Evolutionary conservation across 2,329 filamentous ascomycete species (phyloP).

Genomic region (Leptographium galeiforme): DNA sequence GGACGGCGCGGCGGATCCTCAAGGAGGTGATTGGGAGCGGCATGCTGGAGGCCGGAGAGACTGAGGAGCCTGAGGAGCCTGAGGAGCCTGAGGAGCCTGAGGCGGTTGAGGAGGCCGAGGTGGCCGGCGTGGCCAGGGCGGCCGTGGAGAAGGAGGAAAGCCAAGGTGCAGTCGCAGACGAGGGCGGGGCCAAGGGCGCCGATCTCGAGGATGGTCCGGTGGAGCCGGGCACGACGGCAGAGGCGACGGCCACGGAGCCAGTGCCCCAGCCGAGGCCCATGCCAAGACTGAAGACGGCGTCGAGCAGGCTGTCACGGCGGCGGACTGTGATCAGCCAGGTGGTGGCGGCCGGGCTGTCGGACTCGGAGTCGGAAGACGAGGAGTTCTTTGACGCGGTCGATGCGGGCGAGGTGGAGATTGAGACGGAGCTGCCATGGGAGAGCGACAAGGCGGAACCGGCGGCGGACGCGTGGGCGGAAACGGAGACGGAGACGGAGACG

Average conservation of each 20-base stretch:
- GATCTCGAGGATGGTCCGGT: too few species aligned
- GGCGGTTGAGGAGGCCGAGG: conserved; percentile 4
- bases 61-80: conserved; percentile 9
- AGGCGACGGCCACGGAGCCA: too few species aligned
- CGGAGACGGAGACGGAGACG: conserved; percentile 24
- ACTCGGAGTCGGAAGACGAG: conserved; percentile 68
- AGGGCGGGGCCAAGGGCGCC: neutral
- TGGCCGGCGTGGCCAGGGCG: neutral
- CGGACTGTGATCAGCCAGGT: conserved; percentile 58
- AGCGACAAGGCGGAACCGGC: neutral
- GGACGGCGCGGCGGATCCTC: conserved; percentile 76
- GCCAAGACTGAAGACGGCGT: neutral
- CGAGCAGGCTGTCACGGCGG: conserved; percentile 31
- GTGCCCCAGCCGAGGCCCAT: too few species aligned
- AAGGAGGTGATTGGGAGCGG: conserved; percentile 64
- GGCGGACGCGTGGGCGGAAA: neutral
- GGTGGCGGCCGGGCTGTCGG: conserved; percentile 51
- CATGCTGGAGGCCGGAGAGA: conserved; percentile 14
- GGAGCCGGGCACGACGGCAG: neutral
- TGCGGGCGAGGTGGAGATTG: conserved; percentile 77
- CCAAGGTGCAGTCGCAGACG: neutral
- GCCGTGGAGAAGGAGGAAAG: neutral
- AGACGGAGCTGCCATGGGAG: conserved; percentile 42
- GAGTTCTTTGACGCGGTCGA: conserved; percentile 98
- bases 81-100: conserved; percentile 4